Conservation (phyloP, 768 basidiomycete species). For the Lactarius sanguifluus region DNA sequence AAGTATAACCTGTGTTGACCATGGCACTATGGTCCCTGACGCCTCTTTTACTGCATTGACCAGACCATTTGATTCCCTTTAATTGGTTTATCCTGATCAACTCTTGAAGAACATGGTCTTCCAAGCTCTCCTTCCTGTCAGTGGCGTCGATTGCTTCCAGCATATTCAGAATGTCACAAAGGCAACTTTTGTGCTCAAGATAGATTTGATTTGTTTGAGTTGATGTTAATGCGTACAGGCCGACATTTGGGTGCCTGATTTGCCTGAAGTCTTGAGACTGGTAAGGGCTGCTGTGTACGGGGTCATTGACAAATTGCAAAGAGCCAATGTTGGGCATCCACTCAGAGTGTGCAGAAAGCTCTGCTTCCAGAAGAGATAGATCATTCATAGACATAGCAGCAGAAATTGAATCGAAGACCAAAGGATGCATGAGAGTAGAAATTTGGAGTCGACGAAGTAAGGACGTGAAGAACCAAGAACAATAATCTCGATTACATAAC, state of each 20-base stretch:
- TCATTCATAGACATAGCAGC: too few species aligned
- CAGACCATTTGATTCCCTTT: conserved; percentile 7
- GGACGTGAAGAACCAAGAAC: too few species aligned
- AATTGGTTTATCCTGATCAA: not conserved
- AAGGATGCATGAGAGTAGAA: too few species aligned
- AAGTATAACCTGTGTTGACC: too few species aligned
- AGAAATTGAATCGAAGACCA: too few species aligned
- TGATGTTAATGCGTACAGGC: not conserved
- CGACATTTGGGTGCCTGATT: not conserved
- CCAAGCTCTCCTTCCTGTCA: not conserved
- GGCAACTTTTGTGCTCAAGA: not conserved
- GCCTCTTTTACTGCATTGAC: conserved; percentile 1
- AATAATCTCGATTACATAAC: too few species aligned
- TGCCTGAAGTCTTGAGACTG: not conserved
- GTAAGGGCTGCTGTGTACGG: not conserved
- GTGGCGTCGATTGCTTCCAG: not conserved
- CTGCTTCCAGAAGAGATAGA: too few species aligned
- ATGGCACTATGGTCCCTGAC: not conserved
- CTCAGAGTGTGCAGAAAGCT: not conserved
- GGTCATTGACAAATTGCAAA: conserved; percentile 4
- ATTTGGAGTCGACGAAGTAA: too few species aligned
- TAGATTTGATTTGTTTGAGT: not conserved
- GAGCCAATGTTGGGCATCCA: conserved; percentile 10
- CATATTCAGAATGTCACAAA: not conserved
- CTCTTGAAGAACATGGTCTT: conserved; percentile 7